These are phyloP conservation scores for Aspergillus novofumigatus DNA, from an alignment of 2,329 filamentous ascomycete species.

Conservation along the genomic window DNA sequence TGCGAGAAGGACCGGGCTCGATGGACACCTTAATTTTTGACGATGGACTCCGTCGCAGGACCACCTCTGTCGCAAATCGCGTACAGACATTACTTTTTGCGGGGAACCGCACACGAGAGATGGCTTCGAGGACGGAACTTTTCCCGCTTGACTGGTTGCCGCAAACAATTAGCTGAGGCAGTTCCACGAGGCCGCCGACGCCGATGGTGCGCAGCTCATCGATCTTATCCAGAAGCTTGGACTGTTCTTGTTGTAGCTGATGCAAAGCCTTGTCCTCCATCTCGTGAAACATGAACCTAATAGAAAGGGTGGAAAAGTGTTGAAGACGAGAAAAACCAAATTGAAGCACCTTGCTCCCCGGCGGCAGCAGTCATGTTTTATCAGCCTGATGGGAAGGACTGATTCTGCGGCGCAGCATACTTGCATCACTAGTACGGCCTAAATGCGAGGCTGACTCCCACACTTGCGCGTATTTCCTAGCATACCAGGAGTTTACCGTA, in stretches of 20 bases:
- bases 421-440: too few relatives aligned
- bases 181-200: conserved; percentile 44
- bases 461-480: too few relatives aligned
- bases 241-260: conserved; percentile 29
- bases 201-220: conserved; percentile 51
- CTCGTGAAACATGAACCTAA: conserved; percentile 12
- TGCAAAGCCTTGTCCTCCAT: conserved; percentile 8
- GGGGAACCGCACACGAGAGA: conserved; percentile 58
- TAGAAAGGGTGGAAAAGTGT: too few relatives aligned
- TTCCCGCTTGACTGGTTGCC: conserved; percentile 61
- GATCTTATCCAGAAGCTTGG: conserved; percentile 50
- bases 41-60: conserved; percentile 43
- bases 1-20: conserved; percentile 25
- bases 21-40: conserved; percentile 45
- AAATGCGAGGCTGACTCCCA: too few relatives aligned
- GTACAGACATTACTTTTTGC: conserved; percentile 55
- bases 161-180: conserved; percentile 56
- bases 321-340: too few relatives aligned
- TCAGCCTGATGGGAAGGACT: too few relatives aligned
- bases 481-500: too few relatives aligned
- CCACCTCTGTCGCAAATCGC: conserved; percentile 58
- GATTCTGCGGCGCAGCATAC: too few relatives aligned
- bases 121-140: conserved; percentile 61
- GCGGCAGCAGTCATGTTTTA: too few relatives aligned
- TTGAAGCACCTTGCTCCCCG: too few relatives aligned